Evolutionary conservation across 441 rosid genomes (phyloP).

Genomic region (Aleurites moluccanus): DNA sequence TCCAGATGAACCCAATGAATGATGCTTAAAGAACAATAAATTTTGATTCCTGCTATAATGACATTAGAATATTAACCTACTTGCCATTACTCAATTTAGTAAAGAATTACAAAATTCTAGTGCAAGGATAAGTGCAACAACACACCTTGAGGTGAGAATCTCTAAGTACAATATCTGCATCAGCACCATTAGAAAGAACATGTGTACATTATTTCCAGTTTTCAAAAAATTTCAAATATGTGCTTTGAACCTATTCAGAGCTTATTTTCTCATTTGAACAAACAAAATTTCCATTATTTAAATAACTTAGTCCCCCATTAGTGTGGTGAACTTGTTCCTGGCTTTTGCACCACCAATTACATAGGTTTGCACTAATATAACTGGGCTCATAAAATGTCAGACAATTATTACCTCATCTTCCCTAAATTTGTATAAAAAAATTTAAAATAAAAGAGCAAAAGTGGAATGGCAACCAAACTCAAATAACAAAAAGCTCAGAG

Average conservation of each 20-base stretch:
- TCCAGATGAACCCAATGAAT: neutral
- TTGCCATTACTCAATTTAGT: neutral
- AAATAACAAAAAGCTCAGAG: neutral
- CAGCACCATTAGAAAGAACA: neutral
- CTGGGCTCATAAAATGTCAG: no score
- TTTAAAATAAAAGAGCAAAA: neutral
- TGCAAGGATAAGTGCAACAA: neutral
- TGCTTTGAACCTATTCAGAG: no score
- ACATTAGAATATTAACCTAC: neutral
- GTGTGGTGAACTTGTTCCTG: no score
- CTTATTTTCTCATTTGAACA: no score
- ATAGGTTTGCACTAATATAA: neutral
- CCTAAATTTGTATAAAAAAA: no score
- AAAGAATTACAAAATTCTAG: neutral
- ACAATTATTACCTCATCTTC: no score
- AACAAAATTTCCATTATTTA: neutral
- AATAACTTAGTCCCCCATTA: neutral
- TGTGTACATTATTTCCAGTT: neutral
- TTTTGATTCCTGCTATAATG: neutral
- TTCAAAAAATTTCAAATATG: no score
- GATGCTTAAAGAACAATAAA: neutral
- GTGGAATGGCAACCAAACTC: neutral
- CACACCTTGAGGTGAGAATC: neutral
- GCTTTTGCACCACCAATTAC: neutral
- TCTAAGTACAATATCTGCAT: neutral